A percentile compares a stretch with the other conserved stretches of the same genome.
Evolutionary conservation across 2,329 filamentous ascomycete genomes (phyloP).

Genomic region (Verticillium isaacii): DNA sequence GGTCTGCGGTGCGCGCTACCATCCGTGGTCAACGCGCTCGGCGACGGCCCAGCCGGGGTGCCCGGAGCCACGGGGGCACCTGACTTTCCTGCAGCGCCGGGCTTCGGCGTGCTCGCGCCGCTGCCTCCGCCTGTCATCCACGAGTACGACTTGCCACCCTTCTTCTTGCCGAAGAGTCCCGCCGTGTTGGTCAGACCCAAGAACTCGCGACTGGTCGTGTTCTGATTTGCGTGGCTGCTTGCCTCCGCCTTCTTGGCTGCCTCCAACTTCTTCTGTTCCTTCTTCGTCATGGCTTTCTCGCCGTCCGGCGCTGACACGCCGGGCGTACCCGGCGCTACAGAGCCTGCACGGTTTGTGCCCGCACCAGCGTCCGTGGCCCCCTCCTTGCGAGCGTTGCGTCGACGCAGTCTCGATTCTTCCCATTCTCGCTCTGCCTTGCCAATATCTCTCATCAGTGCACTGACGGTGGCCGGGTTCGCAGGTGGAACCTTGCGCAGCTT

Average conservation of each 20-base stretch:
- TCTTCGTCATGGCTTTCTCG: conserved; percentile 75
- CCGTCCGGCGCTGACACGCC: conserved; percentile 58
- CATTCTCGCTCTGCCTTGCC: conserved; percentile 62
- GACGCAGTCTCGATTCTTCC: conserved; percentile 68
- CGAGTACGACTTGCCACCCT: conserved; percentile 63
- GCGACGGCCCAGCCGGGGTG: conserved; percentile 20
- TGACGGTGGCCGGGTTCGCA: conserved; percentile 37
- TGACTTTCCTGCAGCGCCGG: conserved; percentile 10
- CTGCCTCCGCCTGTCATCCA: conserved; percentile 64
- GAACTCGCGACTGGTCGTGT: conserved; percentile 75
- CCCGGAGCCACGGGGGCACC: conserved; percentile 25
- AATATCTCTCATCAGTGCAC: conserved; percentile 52
- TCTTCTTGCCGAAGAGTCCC: conserved; percentile 52
- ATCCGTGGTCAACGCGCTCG: conserved; percentile 46
- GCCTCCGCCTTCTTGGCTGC: conserved; percentile 75
- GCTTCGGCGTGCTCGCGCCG: conserved; percentile 46
- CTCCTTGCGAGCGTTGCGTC: conserved; percentile 59
- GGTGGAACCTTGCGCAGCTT: conserved; percentile 43
- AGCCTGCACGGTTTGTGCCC: conserved; percentile 47
- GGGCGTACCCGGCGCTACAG: conserved; percentile 56
- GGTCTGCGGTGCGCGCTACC: conserved; percentile 52
- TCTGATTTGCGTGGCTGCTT: conserved; percentile 75
- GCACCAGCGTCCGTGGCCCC: conserved; percentile 47
- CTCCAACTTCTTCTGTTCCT: conserved; percentile 72
- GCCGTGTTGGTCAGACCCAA: conserved; percentile 59